Evolutionary conservation across 345 rosid genomes (phyloP).

Genomic region (Citrus sinensis): DNA sequence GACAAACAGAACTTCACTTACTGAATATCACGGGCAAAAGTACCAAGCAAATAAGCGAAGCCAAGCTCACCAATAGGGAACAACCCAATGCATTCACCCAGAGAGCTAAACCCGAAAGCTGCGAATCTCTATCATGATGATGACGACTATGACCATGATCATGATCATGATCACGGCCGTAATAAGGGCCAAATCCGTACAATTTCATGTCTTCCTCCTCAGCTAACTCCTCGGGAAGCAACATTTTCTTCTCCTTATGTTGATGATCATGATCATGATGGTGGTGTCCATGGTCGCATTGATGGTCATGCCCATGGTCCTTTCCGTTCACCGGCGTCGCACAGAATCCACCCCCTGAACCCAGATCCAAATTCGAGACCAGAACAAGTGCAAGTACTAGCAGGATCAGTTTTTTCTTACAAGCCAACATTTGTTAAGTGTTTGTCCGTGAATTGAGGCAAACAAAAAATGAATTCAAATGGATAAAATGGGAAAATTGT

Average conservation of each 20-base stretch:
- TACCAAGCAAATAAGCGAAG: conserved; percentile 84
- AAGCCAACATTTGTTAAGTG: conserved; percentile 26
- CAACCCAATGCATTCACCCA: conserved; percentile 93
- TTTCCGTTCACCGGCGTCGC: conserved; percentile 38
- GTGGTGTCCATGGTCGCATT: conserved; percentile 38
- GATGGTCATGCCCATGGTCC: conserved; percentile 34
- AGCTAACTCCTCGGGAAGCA: conserved; percentile 88
- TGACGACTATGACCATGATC: conserved; percentile 23
- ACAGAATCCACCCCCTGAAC: conserved; percentile 38
- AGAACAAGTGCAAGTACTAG: conserved; percentile 8
- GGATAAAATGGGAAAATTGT: background rate
- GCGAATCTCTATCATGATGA: conserved; percentile 31
- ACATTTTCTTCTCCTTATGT: conserved; percentile 13
- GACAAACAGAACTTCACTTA: conserved; percentile 26
- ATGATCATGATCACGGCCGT: conserved; percentile 16
- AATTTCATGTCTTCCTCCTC: conserved; percentile 91
- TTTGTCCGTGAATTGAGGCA: background rate
- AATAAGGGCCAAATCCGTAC: conserved; percentile 66
- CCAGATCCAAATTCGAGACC: conserved; percentile 46
- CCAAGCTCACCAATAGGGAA: conserved; percentile 97
- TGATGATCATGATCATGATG: conserved; percentile 20
- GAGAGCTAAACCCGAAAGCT: conserved; percentile 61
- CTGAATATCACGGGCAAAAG: conserved; percentile 83
- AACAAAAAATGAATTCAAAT: background rate
- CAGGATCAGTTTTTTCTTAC: conserved; percentile 7